These are phyloP conservation scores for Lentinula boryana DNA, from an alignment of 768 basidiomycete species.

Conservation along the genomic window DNA sequence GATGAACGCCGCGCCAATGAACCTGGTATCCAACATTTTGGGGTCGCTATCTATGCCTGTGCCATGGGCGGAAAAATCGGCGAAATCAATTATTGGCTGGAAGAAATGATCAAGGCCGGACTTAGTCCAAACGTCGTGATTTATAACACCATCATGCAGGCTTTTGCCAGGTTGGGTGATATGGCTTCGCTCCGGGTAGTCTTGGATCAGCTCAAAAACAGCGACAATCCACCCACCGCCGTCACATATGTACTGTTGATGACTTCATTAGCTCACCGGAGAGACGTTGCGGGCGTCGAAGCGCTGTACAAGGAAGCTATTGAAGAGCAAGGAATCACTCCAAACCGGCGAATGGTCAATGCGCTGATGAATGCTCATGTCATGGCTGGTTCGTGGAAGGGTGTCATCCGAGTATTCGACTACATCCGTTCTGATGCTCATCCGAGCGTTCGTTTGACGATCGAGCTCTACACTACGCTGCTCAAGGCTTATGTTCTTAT, in stretches of 20 bases:
- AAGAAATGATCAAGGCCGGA: slow-evolving; percentile 41
- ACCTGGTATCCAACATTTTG: slow-evolving; percentile 48
- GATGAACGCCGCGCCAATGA: slow-evolving; percentile 22
- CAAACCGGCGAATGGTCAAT: slow-evolving; percentile 60
- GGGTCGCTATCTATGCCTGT: slow-evolving; percentile 50
- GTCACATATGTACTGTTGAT: slow-evolving; percentile 65
- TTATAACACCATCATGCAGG: slow-evolving; percentile 56
- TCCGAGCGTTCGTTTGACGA: slow-evolving; percentile 36
- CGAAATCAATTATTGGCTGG: slow-evolving; percentile 51
- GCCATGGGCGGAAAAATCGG: slow-evolving; percentile 38
- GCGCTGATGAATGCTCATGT: slow-evolving; percentile 81
- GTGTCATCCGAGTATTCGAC: slow-evolving; percentile 67
- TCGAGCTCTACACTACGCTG: slow-evolving; percentile 70
- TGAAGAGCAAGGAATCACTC: slow-evolving; percentile 45
- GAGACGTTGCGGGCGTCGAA: slow-evolving; percentile 62
- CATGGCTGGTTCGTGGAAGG: slow-evolving; percentile 72
- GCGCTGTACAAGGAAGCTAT: slow-evolving; percentile 60
- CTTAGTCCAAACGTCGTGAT: slow-evolving; percentile 48
- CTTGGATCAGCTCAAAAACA: slow-evolving; percentile 56
- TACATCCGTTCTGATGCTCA: slow-evolving; percentile 36
- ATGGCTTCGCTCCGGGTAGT: slow-evolving; percentile 41
- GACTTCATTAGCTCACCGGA: slow-evolving; percentile 53
- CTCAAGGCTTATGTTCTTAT: slow-evolving; percentile 80
- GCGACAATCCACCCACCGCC: slow-evolving; percentile 38
- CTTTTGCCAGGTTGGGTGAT: slow-evolving; percentile 50